Base-by-base conservation (phyloP, 202 grass and related monocot species). In the Sporobolus alterniflorus region DNA sequence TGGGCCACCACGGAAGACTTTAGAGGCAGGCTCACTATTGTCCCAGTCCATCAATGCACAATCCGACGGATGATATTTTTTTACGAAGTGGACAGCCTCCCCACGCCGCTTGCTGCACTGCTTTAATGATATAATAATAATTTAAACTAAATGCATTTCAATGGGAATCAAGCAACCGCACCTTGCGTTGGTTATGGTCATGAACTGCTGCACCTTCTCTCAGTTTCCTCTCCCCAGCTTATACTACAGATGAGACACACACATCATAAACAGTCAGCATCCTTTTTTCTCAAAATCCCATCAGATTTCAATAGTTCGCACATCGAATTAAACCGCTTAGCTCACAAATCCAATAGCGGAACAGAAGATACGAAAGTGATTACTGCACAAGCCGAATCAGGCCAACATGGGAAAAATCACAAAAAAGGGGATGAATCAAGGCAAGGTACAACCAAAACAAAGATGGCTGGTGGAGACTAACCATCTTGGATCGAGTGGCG, bases 181-280 rank as follows among this genome's bases (percentile, higher is more conserved):
- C 92, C 89, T 97, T 25, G 92, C 77, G 26, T 92, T 89, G 71
- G 91, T 97, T 60, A 97, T 97, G 70, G 89, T 61, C 85, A 94
- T 94, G 85, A 97, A 97, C 85, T 94, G 94, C 65, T 97, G 94
- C 74, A 92, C 89, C 89, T 97, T 97, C 74, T 97, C 91, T n/a
- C 89, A 86, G 73, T 89, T 88, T 75, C 94, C 88, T 87, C 91
- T 97, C 62, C 91, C 91, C 72, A 92, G 68, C 77, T 97, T 97
- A 91, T 93, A 87, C 94, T 97, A 89, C 50, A 16, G 16, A 55
- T 30, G 39, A 72, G 16, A 33, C 40, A 42, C 13, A 42, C 12
- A 24, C 32, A 20, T 11, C 33, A 67, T 16, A 71, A 17, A 62
- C 25, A 73, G 64, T 77, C 34, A 69, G 13, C 20, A 62, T 44